Base-by-base conservation (phyloP, 2,329 filamentous ascomycete genomes). In the Microsporum ferrugineum region DNA sequence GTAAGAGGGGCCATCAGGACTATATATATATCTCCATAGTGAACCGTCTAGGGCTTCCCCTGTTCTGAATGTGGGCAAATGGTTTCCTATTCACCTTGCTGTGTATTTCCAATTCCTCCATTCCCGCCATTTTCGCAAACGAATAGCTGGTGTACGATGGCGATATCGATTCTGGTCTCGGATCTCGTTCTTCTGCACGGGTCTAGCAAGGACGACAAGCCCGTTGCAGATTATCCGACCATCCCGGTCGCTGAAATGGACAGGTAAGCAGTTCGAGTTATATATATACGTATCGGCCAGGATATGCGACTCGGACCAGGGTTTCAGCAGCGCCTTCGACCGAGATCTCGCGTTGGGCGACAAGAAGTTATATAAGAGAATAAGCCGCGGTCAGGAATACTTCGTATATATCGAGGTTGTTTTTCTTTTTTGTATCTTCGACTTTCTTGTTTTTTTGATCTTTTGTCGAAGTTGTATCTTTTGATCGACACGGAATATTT, bases 21-120 rank as follows among this genome's bases (percentile, higher is more conserved):
- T 4, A 41, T 41, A 5, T 41, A 23, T 23, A 23, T 23, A 23
- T 23, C 17, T 23, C 17, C 17, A 23, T 23, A 23, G 17, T 43
- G 39, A 43, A 43, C 17, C n/a, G 17, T 43, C 43, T 8, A 47
- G 58, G 64, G 67, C 67, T 66, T 23, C 63, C 59, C 68, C 63
- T 69, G 65, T 64, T 41, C 62, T n/a, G 23, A 39, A 47, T 14
- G 38, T n/a, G 58, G 36, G 36, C 17, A 23, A 23, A 23, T 8
- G 34, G 17, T 17, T n/a, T 23, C 12, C 34, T 43, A 43, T 43
- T 41, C 82, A 94, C 92, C 85, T 95, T 96, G 84, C 91, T 96
- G 76, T 96, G 92, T 67, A 99, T 89, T 76, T 97, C 90, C 68
- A 99, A 82, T 78, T 95, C 89, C 79, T 99, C 94, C 80, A 97